Evolutionary conservation across 2,329 filamentous ascomycete genomes (phyloP).

Genomic region (Fusarium siculi): DNA sequence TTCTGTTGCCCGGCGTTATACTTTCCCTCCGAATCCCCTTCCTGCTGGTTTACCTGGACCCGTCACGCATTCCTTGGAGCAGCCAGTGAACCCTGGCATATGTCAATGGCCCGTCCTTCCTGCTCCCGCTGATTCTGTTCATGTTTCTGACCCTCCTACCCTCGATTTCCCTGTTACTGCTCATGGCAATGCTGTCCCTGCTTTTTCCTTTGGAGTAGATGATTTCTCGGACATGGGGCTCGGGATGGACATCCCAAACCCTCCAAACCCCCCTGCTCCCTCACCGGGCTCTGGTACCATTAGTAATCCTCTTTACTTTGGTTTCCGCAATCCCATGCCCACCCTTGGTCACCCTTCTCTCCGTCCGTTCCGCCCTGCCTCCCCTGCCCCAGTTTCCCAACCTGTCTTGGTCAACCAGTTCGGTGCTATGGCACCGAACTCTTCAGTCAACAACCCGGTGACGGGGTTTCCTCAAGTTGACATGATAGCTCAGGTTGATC

Average conservation of each 20-base stretch:
- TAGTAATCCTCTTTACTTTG: not conserved
- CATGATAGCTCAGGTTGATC: not conserved
- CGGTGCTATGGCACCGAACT: not conserved
- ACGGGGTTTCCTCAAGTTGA: not conserved
- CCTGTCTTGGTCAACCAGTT: not conserved
- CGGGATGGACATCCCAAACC: too few relatives aligned
- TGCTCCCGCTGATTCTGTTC: not conserved
- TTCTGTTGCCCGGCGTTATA: not conserved
- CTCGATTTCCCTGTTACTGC: not conserved
- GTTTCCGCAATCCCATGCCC: not conserved
- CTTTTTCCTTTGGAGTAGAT: not conserved
- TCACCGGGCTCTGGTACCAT: not conserved
- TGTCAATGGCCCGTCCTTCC: fast-evolving
- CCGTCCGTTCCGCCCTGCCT: not conserved
- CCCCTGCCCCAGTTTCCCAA: not conserved
- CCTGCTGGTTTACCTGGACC: not conserved
- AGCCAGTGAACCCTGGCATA: not conserved
- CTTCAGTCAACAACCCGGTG: fast-evolving
- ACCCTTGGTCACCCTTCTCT: not conserved
- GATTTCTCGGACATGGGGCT: not conserved
- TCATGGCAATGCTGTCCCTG: not conserved
- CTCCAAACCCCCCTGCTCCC: not conserved
- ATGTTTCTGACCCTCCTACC: not conserved
- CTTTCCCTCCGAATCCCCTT: not conserved
- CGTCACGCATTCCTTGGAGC: fast-evolving